Conservation (phyloP, 2,329 filamentous ascomycete genomes). For the Apiospora rasikravindrae region DNA sequence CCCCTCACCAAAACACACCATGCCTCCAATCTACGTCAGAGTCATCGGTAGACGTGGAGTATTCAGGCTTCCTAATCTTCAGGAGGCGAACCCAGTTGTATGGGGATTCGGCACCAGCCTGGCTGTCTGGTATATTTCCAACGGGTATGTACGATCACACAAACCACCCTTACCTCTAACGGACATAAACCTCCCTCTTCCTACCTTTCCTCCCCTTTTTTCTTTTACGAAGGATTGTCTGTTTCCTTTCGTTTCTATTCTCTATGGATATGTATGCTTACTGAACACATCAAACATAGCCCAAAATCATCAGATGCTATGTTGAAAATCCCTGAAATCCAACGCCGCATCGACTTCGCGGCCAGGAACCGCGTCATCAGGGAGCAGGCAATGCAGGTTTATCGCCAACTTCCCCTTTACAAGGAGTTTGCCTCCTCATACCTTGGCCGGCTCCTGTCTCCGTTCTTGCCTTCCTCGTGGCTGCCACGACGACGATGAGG, state of each 20-base stretch:
- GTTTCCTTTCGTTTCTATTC: not conserved
- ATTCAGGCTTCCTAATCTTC: not conserved
- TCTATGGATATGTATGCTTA: not conserved
- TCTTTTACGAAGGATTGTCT: too few relatives aligned
- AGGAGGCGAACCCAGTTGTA: not conserved
- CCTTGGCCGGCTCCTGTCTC: not conserved
- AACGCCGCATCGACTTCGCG: not conserved
- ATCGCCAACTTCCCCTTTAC: not conserved
- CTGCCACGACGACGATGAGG: too few relatives aligned
- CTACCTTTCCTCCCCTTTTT: too few relatives aligned
- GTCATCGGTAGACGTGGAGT: not conserved
- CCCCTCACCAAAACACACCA: not conserved
- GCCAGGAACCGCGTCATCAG: not conserved
- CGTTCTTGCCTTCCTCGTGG: not conserved
- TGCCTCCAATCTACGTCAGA: not conserved
- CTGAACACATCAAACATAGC: too few relatives aligned
- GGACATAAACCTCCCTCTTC: too few relatives aligned
- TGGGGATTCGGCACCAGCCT: not conserved
- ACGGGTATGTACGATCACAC: too few relatives aligned
- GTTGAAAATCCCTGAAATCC: not conserved
- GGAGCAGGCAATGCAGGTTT: not conserved
- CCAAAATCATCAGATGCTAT: not conserved
- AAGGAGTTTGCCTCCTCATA: not conserved
- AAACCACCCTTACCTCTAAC: too few relatives aligned
- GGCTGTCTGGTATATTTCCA: too few relatives aligned